These are phyloP conservation scores for Fomitiporia mediterranea DNA, from an alignment of 1,284 basidiomycete genomes.

Conservation along the genomic window DNA sequence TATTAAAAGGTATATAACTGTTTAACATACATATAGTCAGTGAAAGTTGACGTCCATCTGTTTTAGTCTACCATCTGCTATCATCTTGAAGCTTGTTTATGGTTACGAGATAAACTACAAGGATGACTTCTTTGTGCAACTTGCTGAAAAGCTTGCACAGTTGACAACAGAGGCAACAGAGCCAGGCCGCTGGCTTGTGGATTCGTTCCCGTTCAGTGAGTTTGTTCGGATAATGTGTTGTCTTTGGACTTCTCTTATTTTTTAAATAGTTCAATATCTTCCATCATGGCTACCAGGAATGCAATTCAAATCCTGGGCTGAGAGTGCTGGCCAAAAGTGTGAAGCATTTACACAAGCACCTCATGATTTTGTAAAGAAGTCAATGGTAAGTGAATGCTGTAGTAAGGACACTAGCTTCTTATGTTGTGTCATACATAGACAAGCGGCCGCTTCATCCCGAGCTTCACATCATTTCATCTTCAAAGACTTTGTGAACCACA, in stretches of 20 bases:
- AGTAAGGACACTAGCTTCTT: background rate
- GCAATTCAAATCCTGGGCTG: constrained; percentile 25
- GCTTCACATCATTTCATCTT: background rate
- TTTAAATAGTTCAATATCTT: constrained; percentile 4
- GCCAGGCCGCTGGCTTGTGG: constrained; percentile 44
- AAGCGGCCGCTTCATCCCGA: background rate
- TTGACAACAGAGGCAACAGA: constrained; percentile 38
- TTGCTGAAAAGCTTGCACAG: constrained; percentile 36
- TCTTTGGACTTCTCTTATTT: background rate
- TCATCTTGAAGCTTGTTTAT: constrained; percentile 42
- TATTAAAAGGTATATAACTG: background rate
- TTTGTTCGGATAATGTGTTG: background rate
- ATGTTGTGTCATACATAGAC: background rate
- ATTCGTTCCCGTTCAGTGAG: constrained; percentile 38
- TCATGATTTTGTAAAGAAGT: constrained; percentile 1
- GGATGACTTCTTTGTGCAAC: constrained; percentile 37
- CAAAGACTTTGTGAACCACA: background rate
- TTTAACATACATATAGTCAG: background rate
- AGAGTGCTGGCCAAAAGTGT: constrained; percentile 41
- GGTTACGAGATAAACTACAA: constrained; percentile 37
- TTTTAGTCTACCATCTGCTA: constrained; percentile 28
- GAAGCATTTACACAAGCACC: background rate
- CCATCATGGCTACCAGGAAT: constrained; percentile 7
- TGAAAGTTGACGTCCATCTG: background rate
- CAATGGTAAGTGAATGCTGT: background rate